Evolutionary conservation across 148 eudicot species (phyloP), one percentile per base, ranked within the genome.

Genomic region (Cornus suecica): DNA sequence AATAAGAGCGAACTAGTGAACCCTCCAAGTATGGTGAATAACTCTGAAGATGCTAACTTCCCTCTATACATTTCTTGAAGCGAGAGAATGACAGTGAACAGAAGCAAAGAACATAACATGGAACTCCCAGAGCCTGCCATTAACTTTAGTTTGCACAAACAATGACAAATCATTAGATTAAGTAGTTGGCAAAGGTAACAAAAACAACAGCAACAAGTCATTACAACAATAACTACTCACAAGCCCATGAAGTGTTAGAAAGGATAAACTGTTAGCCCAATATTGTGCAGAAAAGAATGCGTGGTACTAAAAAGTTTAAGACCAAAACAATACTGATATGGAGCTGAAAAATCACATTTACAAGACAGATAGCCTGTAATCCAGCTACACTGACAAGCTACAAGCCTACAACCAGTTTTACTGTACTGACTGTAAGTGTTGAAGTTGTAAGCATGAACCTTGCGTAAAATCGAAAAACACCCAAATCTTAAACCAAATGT

Each of bases 1-100:
- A 93, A 93, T 62, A 93, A 77, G 24, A 91, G 81, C 29, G 98
- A 87, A 73, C 94, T 93, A 37, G 89, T 83, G 82, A 93, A 91
- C 28, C 98, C 98, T 61, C 98, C 98, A 77, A 93, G 92, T 65
- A 93, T 93, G 23, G 98, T 93, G 73, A 84, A 91, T 60, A 93
- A 77, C 84, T 93, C 97, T 0, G 96, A 83, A 16, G 98, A 93
- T 62, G 94, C 98, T 78, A 93, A 83, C 81, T 87, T 93, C 26
- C 83, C 94, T 85, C 92, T 85, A 62, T 87, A 93, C 86, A 91
- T 85, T 69, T 83, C 91, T 88, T 93, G 96, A 73, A 93, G 88
- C 1, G 96, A 91, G 32, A 93, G 87, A 65, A 89, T 87, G 65
- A 79, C 89, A 70, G 86, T 80, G 73, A 93, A 89, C 37, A 91